These are phyloP conservation scores for Lactarius sp. DNA, from an alignment of 768 basidiomycete genomes.

Conservation along the genomic window DNA sequence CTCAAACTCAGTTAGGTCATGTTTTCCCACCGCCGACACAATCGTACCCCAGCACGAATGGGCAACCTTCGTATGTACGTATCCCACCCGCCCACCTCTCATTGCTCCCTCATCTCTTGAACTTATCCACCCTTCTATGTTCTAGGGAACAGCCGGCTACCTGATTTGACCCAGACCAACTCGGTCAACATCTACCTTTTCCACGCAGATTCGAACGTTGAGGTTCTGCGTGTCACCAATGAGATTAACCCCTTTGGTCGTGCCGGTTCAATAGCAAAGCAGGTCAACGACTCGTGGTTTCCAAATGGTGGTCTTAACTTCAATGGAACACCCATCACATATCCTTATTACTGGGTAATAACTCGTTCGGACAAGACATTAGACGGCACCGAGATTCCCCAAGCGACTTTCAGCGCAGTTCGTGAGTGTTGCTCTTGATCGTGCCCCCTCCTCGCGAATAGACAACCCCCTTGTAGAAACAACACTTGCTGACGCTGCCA, in stretches of 20 bases:
- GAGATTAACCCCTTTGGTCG: conserved; percentile 45
- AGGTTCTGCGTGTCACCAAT: conserved; percentile 43
- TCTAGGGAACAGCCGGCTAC: conserved; percentile 71
- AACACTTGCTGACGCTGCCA: conserved; percentile 64
- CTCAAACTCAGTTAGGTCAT: conserved; percentile 71
- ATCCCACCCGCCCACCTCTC: not conserved
- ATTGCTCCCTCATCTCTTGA: conserved; percentile 18
- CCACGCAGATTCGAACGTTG: conserved; percentile 58
- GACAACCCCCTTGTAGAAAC: conserved; percentile 48
- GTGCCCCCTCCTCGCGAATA: conserved; percentile 18
- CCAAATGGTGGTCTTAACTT: conserved; percentile 46
- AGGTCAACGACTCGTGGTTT: conserved; percentile 75
- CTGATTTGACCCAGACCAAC: conserved; percentile 57
- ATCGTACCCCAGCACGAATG: conserved; percentile 67
- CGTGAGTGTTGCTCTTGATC: conserved; percentile 50
- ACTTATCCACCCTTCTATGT: conserved; percentile 22
- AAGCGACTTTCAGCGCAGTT: conserved; percentile 72
- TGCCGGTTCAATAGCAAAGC: conserved; percentile 48
- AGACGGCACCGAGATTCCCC: conserved; percentile 55
- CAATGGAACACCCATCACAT: conserved; percentile 49
- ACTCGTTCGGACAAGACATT: conserved; percentile 53
- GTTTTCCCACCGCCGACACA: conserved; percentile 58
- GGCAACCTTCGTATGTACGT: conserved; percentile 78
- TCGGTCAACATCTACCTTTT: conserved; percentile 73
- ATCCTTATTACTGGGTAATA: conserved; percentile 75